Conservation (phyloP, 2,329 filamentous ascomycete species). For the Nigrospora sphaerica region DNA sequence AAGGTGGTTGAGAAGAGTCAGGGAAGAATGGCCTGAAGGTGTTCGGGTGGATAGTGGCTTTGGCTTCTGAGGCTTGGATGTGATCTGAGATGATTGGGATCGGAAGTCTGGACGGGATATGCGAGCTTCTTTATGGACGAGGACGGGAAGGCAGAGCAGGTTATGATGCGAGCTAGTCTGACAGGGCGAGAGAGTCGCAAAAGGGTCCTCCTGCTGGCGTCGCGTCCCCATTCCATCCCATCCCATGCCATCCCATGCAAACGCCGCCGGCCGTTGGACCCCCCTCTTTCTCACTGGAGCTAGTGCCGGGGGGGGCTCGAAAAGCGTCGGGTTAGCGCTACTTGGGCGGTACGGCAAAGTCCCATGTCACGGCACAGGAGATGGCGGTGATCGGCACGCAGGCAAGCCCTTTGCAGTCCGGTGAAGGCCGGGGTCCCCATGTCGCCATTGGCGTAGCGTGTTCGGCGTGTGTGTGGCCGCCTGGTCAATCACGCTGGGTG, state of each 20-base stretch:
- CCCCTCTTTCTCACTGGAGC: too few species aligned
- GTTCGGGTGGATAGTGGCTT: neutral
- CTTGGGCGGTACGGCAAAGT: too few species aligned
- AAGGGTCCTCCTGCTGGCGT: too few species aligned
- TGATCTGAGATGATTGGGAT: neutral
- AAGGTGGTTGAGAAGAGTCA: neutral
- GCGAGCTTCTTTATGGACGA: conserved; percentile 2
- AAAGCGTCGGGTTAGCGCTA: too few species aligned
- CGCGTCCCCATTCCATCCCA: too few species aligned
- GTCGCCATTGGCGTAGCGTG: conserved; percentile 18
- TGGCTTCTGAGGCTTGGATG: neutral
- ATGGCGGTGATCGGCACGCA: too few species aligned
- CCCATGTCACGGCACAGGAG: too few species aligned
- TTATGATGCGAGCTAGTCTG: neutral
- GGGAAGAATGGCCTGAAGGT: neutral
- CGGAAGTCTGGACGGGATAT: neutral
- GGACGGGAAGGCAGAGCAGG: neutral
- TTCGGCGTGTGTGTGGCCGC: conserved; percentile 10
- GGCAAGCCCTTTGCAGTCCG: too few species aligned
- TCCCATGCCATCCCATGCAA: too few species aligned
- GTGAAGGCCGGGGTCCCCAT: conserved; percentile 1
- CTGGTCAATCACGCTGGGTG: conserved; percentile 16
- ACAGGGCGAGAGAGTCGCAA: too few species aligned
- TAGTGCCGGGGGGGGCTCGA: too few species aligned
- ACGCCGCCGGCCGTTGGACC: too few species aligned